Evolutionary conservation across 805 yeast species (phyloP).

Genomic region (Pichia kluyveri): DNA sequence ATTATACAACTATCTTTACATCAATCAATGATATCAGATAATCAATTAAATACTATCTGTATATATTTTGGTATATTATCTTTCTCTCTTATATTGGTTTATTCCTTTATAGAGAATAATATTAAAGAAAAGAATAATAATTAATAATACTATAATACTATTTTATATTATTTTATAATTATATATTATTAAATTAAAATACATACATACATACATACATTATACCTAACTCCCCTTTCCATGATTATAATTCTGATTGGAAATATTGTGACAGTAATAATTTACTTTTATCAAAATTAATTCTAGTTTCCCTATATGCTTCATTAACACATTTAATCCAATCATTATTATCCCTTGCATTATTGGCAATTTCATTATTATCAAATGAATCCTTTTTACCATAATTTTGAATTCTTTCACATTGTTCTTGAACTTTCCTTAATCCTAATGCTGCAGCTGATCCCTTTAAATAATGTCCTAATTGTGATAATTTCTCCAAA

Average conservation of each 20-base stretch:
- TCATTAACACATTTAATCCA: constrained; percentile 38
- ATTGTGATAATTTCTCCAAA: constrained; percentile 52
- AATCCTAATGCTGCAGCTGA: constrained; percentile 92
- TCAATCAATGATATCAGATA: constrained; percentile 66
- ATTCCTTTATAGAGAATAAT: constrained; percentile 37
- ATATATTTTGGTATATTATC: constrained; percentile 66
- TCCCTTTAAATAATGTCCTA: constrained; percentile 93
- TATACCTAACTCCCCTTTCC: too few relatives aligned
- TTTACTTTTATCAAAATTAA: constrained; percentile 42
- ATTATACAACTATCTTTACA: too few relatives aligned
- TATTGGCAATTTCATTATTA: constrained; percentile 18
- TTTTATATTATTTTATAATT: too few relatives aligned
- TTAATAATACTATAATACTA: too few relatives aligned
- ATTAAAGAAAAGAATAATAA: not conserved
- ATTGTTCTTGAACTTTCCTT: constrained; percentile 69
- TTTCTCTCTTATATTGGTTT: constrained; percentile 60
- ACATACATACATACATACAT: too few relatives aligned
- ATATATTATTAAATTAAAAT: too few relatives aligned
- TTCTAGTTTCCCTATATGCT: constrained; percentile 44
- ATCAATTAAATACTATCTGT: constrained; percentile 66
- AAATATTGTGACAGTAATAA: constrained; percentile 44
- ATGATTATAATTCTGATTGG: constrained; percentile 13
- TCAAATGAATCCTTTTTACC: constrained; percentile 42
- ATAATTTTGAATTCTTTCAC: constrained; percentile 89
- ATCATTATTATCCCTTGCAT: constrained; percentile 25